Base-by-base conservation (phyloP, 2,329 filamentous ascomycete genomes). In the Penicillium sp. region DNA sequence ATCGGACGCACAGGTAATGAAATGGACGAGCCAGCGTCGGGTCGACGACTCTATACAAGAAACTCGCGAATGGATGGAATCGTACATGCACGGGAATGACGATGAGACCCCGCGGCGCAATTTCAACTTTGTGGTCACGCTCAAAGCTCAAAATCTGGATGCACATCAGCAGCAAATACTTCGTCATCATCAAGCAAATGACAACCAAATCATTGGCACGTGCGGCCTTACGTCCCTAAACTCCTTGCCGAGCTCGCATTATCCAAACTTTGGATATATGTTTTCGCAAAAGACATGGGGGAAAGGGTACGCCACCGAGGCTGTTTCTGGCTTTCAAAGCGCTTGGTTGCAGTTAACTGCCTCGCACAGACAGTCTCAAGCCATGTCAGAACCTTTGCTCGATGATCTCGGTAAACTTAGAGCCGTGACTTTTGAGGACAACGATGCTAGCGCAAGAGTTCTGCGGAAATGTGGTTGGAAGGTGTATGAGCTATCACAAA, bases 241-340 rank as follows among this genome's bases (percentile, higher is more conserved):
- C 21, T 52, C 49, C 21, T n/a, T 42, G 16, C 49, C 49, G 12
- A 35, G 23, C 14, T 52, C 49, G 7, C 8, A 24, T 35, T 23
- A 20, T 23, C 49, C 49, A 2, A 52, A 26, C 11, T 52, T 52
- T 52, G 49, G 49, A 24, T 52, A 52, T 26, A 52, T 52, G 49
- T 52, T 52, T 35, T 20, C 40, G n/a, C 49, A 20, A 43, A 24
- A 52, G 20, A 24, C 49, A 43, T 52, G 49, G 49, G 49, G 49
- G 4, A 52, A 52, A 24, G 49, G 49, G 14, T 52, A 52, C 20
- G 49, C 33, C 11, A 52, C 49, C 14, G 49, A 52, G 26, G 30
- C 49, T 11, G 35, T 52, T 24, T 38, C 23, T 8, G 49, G 49
- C 3, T 52, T 52, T 26, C 30, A 42, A 23, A 24, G 40, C 16